Evolutionary conservation across 352 stramenopile species (phyloP).

Genomic region (Pseudoperonospora humuli): DNA sequence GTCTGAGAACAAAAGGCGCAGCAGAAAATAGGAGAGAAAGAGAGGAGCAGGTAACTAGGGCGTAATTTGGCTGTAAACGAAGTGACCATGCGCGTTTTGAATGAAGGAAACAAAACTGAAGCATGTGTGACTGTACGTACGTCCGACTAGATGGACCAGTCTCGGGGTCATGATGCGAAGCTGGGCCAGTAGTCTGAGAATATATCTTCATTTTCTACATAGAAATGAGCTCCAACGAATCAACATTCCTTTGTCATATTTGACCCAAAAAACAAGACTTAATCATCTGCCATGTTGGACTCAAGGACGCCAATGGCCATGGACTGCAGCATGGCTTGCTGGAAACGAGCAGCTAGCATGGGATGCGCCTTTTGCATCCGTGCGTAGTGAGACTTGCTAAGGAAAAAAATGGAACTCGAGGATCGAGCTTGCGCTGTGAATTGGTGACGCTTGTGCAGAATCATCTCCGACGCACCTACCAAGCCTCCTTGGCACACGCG

Average conservation of each 20-base stretch:
- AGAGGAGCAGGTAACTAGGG: slow-evolving; percentile 13
- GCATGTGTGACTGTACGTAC: too few relatives aligned
- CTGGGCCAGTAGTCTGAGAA: slow-evolving; percentile 11
- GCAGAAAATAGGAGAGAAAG: slow-evolving; percentile 22
- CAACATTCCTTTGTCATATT: too few relatives aligned
- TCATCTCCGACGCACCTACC: slow-evolving; percentile 70
- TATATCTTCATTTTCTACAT: slow-evolving; percentile 34
- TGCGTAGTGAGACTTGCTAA: slow-evolving; percentile 62
- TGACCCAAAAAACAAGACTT: too few relatives aligned
- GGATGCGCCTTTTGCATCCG: slow-evolving; percentile 65
- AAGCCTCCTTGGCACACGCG: slow-evolving; percentile 76
- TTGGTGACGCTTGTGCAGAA: slow-evolving; percentile 72
- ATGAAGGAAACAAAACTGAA: slow-evolving; percentile 24
- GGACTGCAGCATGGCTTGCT: slow-evolving; percentile 78
- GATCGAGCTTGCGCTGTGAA: slow-evolving; percentile 70
- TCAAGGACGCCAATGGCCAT: slow-evolving; percentile 82
- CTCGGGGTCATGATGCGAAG: slow-evolving; percentile 4
- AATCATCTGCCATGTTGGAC: slow-evolving; percentile 78
- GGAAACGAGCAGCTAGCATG: slow-evolving; percentile 61
- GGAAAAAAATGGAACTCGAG: slow-evolving; percentile 72
- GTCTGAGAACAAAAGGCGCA: slow-evolving; percentile 12
- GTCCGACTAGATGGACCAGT: too few relatives aligned
- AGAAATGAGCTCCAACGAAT: too few relatives aligned
- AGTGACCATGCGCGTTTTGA: slow-evolving; percentile 19
- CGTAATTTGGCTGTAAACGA: slow-evolving; percentile 19